Percentiles rank a stretch among this genome's conserved stretches.
These are phyloP conservation scores for Claviceps citrina DNA, from an alignment of 2,329 filamentous ascomycete genomes.

Conservation along the genomic window DNA sequence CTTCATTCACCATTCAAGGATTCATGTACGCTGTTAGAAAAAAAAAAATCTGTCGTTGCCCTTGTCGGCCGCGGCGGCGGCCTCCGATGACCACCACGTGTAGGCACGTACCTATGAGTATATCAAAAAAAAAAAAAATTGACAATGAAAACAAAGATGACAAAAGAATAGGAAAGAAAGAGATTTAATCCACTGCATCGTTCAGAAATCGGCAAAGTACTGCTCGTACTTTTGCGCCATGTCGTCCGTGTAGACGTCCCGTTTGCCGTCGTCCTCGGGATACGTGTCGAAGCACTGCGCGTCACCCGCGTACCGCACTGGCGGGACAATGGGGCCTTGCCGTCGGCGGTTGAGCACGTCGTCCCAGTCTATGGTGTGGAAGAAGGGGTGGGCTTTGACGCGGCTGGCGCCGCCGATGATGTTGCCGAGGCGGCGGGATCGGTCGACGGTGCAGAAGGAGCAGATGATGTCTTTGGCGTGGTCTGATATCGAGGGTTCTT, in stretches of 20 bases:
- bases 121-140: too few relatives aligned
- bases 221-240: slow-evolving; percentile 54
- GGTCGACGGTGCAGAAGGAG: slow-evolving; percentile 63
- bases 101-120: too few relatives aligned
- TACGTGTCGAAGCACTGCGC: slow-evolving; percentile 72
- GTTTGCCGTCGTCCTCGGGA: slow-evolving; percentile 54
- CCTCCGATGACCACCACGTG: too few relatives aligned
- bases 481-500: slow-evolving; percentile 46
- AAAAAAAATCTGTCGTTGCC: too few relatives aligned
- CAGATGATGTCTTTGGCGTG: slow-evolving; percentile 62
- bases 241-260: slow-evolving; percentile 53
- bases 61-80: too few relatives aligned
- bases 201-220: slow-evolving; percentile 56
- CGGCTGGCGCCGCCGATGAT: slow-evolving; percentile 55
- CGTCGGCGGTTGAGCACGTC: slow-evolving; percentile 48
- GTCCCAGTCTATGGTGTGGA: slow-evolving; percentile 58
- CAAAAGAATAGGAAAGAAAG: too few relatives aligned
- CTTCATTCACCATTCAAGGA: too few relatives aligned
- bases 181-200: too few relatives aligned
- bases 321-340: slow-evolving; percentile 60
- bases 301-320: slow-evolving; percentile 55
- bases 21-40: too few relatives aligned
- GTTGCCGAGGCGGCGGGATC: slow-evolving; percentile 63
- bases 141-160: too few relatives aligned
- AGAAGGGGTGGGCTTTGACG: slow-evolving; percentile 66